Base-by-base conservation (phyloP, 116 monocot genomes). In the Zostera marina region DNA sequence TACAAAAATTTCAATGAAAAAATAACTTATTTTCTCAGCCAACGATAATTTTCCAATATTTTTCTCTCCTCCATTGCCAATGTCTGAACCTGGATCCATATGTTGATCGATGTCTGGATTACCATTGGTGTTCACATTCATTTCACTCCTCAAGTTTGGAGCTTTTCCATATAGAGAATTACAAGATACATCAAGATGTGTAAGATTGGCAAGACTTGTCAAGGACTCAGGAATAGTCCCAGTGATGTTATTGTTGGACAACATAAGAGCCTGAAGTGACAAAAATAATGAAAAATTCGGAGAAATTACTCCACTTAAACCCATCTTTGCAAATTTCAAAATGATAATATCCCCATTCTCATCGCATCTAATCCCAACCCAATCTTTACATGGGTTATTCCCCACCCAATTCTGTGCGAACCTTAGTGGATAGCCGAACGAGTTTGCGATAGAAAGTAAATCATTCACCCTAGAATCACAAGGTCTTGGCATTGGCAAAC, bases 361-460 rank as follows among this genome's bases (percentile, higher is more conserved):
- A 42, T 76, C 67, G 63, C 92, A 92, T 16, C 56, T 57, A 51
- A 92, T 60, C 20, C 92, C 92, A 7, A 74, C 10, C 81, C 81
- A 92, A 6, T 59, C 64, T 5, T 14, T 42, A 52, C 87, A 92
- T 1, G 92, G 87, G 44, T 87, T 68, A 39, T 92, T 92, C 22
- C 92, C 92, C 32, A 67, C 77, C 92, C 92, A 92, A 44, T 64
- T 73, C 40, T 76, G 63, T 0, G 79, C 87, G 7, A 92, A 81
- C 39, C 42, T 56, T n/a, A 13, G 25, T 14, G 83, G 92, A 53
- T 87, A 92, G 1, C 62, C 65, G 22, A 87, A 77, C 38, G 53
- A 60, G 17, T 65, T 46, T 1, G 65, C 83, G 6, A 87, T 48
- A 0, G 64, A 47, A 0, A 92, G 74, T 44, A 92, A 53, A 1